phyloP scores from a whole-genome alignment of 2,329 filamentous ascomycete genomes.

The Fusarium sp. region DNA sequence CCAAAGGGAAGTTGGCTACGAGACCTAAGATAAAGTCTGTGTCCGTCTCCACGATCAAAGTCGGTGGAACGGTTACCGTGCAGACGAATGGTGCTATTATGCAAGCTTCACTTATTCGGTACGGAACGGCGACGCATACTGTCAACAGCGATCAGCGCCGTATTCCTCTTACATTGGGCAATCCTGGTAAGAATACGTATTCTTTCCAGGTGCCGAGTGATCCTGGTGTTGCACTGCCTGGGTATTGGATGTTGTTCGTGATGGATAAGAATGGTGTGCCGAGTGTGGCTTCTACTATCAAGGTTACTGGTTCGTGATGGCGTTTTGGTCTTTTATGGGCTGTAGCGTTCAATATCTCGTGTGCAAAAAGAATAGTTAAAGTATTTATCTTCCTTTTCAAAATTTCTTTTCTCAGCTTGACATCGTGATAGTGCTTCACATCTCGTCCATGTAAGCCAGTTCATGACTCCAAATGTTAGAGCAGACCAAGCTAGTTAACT shows the following conservation, averaged over 20 bases:
- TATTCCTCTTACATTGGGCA: constrained; percentile 13
- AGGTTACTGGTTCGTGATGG: constrained; percentile 6
- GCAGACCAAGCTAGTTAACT: too few relatives aligned
- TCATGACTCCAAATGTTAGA: too few relatives aligned
- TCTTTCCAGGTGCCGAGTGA: constrained; percentile 32
- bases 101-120: constrained; percentile 26
- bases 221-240: constrained; percentile 34
- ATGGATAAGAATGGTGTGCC: constrained; percentile 37
- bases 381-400: background rate
- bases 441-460: too few relatives aligned
- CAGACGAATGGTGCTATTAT: constrained; percentile 1
- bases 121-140: constrained; percentile 36
- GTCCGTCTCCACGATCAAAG: constrained; percentile 9
- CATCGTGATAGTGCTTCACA: too few relatives aligned
- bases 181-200: constrained; percentile 20
- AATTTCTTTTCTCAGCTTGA: background rate
- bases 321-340: background rate
- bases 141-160: constrained; percentile 40
- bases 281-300: constrained; percentile 34
- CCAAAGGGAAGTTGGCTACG: constrained; percentile 21
- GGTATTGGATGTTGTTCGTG: constrained; percentile 45
- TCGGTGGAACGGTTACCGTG: constrained; percentile 16
- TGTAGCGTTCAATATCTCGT: background rate
- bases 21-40: constrained; percentile 27
- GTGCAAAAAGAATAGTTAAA: background rate